phyloP scores from a whole-genome alignment of 1,139 yeast genomes.

The Pneumocystis sp. region DNA sequence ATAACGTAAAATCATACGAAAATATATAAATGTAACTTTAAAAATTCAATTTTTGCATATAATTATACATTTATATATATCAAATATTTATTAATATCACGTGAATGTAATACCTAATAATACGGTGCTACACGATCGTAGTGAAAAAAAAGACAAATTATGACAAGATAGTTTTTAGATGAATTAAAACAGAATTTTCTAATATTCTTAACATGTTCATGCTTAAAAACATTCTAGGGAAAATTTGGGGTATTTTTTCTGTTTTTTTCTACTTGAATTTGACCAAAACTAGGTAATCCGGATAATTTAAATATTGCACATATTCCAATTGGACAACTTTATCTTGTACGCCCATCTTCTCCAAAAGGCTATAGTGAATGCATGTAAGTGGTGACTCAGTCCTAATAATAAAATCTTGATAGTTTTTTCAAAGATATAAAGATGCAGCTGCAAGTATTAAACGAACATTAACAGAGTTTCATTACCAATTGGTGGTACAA shows the following conservation, averaged over 20 bases:
- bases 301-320: conserved; percentile 49
- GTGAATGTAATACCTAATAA: neutral
- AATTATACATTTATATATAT: too few species aligned
- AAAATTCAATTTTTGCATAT: too few species aligned
- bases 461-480: conserved; percentile 48
- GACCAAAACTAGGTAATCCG: conserved; percentile 23
- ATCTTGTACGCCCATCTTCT: conserved; percentile 56
- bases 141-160: neutral
- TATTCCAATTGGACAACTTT: conserved; percentile 70
- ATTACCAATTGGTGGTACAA: conserved; percentile 57
- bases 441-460: conserved; percentile 67
- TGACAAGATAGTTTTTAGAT: neutral
- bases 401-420: neutral
- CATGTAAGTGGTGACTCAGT: conserved; percentile 29
- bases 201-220: neutral
- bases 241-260: neutral
- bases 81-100: neutral
- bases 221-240: neutral
- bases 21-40: too few species aligned
- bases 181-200: neutral
- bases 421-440: conserved; percentile 24
- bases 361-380: conserved; percentile 85
- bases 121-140: neutral
- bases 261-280: neutral
- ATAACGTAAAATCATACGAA: neutral